These are phyloP conservation scores for Gomphus bonarii DNA, from an alignment of 1,284 basidiomycete genomes.

Conservation along the genomic window DNA sequence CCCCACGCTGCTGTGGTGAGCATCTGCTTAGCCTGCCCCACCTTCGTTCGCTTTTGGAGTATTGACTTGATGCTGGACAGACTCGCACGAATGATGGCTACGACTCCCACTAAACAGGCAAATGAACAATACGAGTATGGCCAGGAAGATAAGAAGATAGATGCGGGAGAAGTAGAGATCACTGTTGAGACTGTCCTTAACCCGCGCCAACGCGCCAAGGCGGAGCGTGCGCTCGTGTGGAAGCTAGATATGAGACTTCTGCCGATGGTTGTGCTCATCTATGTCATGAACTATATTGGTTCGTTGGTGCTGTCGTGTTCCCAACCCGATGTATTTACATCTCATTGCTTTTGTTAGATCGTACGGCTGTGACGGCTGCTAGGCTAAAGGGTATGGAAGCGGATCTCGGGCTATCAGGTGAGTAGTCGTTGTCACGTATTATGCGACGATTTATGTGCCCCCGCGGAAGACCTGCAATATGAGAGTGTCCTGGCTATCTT, in stretches of 20 bases:
- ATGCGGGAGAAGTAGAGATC: background rate
- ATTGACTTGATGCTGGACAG: background rate
- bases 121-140: background rate
- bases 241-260: slow-evolving; percentile 49
- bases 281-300: slow-evolving; percentile 61
- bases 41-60: background rate
- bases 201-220: slow-evolving; percentile 12
- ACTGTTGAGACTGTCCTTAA: slow-evolving; percentile 1
- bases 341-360: slow-evolving; percentile 24
- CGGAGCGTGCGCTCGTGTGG: slow-evolving; percentile 35
- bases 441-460: background rate
- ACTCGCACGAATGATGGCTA: background rate
- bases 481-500: slow-evolving; percentile 22
- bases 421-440: background rate
- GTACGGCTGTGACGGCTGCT: slow-evolving; percentile 51
- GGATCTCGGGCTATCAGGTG: slow-evolving; percentile 43
- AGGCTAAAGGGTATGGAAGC: slow-evolving; percentile 49
- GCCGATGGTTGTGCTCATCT: slow-evolving; percentile 51
- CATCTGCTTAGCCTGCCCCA: too few species aligned
- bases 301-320: background rate
- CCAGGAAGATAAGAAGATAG: background rate
- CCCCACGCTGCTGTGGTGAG: too few species aligned
- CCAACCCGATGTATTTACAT: background rate
- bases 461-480: slow-evolving; percentile 17
- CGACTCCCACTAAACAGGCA: background rate